These are phyloP conservation scores for Vanrija sp. DNA, from an alignment of 1,284 basidiomycete genomes.

Conservation along the genomic window DNA sequence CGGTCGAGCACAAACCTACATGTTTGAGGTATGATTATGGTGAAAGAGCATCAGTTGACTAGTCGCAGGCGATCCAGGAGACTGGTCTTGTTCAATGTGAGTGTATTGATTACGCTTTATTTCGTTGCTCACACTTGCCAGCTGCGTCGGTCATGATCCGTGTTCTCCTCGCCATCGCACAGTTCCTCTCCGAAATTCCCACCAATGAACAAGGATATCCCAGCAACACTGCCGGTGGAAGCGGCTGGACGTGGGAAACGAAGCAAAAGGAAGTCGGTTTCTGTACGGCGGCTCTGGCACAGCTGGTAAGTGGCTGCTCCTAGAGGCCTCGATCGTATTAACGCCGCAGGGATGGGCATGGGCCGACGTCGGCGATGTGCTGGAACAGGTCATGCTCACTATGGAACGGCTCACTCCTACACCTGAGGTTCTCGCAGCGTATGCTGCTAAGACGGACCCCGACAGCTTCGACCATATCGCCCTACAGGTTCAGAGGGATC, in stretches of 20 bases:
- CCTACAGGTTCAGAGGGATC: neutral
- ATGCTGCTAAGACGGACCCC: neutral
- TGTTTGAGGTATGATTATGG: neutral
- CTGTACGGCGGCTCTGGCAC: slow-evolving; percentile 31
- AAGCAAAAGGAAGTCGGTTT: slow-evolving; percentile 28
- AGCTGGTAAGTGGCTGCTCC: slow-evolving; percentile 23
- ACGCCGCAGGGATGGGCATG: slow-evolving; percentile 23
- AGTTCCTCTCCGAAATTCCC: slow-evolving; percentile 33
- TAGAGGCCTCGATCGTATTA: neutral
- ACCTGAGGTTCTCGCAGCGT: slow-evolving; percentile 16
- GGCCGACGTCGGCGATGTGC: slow-evolving; percentile 23
- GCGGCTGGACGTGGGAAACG: slow-evolving; percentile 37
- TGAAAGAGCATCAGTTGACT: too few relatives aligned
- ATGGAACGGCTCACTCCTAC: slow-evolving; percentile 29
- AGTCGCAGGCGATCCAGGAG: neutral
- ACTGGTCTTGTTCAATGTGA: neutral
- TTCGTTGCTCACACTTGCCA: too few relatives aligned
- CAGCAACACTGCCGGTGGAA: slow-evolving; percentile 29
- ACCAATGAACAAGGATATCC: slow-evolving; percentile 42
- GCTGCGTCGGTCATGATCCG: slow-evolving; percentile 24
- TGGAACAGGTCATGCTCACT: slow-evolving; percentile 17
- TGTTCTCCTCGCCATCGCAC: slow-evolving; percentile 22
- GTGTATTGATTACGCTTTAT: neutral
- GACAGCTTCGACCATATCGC: neutral
- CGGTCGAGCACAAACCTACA: slow-evolving; percentile 8